phyloP scores from a whole-genome alignment of 139 green algal species.

The Haematococcus lacustris region DNA sequence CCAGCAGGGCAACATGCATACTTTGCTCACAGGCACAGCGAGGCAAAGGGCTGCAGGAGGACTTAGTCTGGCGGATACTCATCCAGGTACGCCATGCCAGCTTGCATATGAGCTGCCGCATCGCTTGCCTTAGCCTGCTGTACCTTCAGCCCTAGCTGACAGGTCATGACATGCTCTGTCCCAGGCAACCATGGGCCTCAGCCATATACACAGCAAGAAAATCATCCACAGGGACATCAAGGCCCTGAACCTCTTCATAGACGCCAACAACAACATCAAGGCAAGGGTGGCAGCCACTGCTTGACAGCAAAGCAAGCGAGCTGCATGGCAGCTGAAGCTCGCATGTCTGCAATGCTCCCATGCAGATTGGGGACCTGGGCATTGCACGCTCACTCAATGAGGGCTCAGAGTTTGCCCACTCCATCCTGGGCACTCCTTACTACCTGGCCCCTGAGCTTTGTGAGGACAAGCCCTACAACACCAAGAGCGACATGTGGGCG shows the following conservation, averaged over 20 bases:
- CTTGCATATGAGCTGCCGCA: too few species aligned
- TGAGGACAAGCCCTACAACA: slow-evolving; percentile 73
- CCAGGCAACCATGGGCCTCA: slow-evolving; percentile 40
- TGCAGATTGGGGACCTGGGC: slow-evolving; percentile 64
- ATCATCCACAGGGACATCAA: slow-evolving; percentile 75
- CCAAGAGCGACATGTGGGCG: slow-evolving; percentile 67
- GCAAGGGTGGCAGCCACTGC: slow-evolving; percentile 2
- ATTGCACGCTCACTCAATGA: slow-evolving; percentile 51
- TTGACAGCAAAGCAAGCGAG: too few species aligned
- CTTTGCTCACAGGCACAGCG: slow-evolving; percentile 9
- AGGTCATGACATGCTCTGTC: too few species aligned
- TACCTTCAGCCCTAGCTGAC: too few species aligned
- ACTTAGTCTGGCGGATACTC: slow-evolving; percentile 50
- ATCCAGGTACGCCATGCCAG: slow-evolving; percentile 51
- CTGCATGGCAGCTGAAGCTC: too few species aligned
- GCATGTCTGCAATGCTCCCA: background rate
- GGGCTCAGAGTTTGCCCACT: slow-evolving; percentile 31
- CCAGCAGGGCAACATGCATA: background rate
- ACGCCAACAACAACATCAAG: slow-evolving; percentile 48
- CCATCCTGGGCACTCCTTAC: slow-evolving; percentile 52
- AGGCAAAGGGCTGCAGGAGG: slow-evolving; percentile 41
- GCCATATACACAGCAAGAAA: slow-evolving; percentile 48
- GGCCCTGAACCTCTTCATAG: slow-evolving; percentile 60
- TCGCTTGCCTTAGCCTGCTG: too few species aligned
- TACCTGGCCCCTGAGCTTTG: slow-evolving; percentile 59